Evolutionary conservation across 1,139 yeast species (phyloP), one percentile per base, ranked within the genome.

Genomic region (Yamadazyma atlantica): DNA sequence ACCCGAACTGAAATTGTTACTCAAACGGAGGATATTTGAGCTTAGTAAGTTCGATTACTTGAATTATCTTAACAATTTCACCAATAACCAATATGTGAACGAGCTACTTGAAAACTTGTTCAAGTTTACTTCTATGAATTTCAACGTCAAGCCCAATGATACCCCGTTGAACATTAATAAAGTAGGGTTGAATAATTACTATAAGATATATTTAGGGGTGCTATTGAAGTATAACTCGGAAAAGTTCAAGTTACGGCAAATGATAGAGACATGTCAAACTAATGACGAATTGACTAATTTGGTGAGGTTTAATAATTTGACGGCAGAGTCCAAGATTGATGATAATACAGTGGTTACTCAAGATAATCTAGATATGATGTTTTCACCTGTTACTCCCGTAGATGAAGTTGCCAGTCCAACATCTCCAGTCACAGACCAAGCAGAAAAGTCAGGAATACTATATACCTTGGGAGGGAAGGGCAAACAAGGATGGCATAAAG

Each of bases 401-500:
- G 19, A 31, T 18, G 23, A 22, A 15, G 7, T 15, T 14, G 8
- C 29, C n/a, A 12, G 10, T 12, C 15, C 41, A 2, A 11, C 32
- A 10, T 35, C 45, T 13, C 43, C 46, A 4, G 14, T 36, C 25
- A 50, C 43, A 14, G 48, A 49, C 17, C 54, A 55, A 34, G 59
- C 50, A 8, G 72, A 68, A 39, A 66, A 64, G 41, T 58, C 70
- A 2, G 90, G 90, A 0, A 69, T 84, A 16, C 57, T 84, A 12
- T 82, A 82, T 69, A 78, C 86, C 0, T 66, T 80, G 28, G 83
- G 87, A 2, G 89, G 89, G 2, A 80, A 82, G 43, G 85, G 86
- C 9, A 85, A 83, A 49, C 79, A 77, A 23, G 86, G 87, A 2
- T 88, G 96, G 96, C 95, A 88, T 58, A 87, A 87, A 53, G 90